Evolutionary conservation across 2,329 filamentous ascomycete species (phyloP).

Genomic region (Xylariaceae sp.): DNA sequence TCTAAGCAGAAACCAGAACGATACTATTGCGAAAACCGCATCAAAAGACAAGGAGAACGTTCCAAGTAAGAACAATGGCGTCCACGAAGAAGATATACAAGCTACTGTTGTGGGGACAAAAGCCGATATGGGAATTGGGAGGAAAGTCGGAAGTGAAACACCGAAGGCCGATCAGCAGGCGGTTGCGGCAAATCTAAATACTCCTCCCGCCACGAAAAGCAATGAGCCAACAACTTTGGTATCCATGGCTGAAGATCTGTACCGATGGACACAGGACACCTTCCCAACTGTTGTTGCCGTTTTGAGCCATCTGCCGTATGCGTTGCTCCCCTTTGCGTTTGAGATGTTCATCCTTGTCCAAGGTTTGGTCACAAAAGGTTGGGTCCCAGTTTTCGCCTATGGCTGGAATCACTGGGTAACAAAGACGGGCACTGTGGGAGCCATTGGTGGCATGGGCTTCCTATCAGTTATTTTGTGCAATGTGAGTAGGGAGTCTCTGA

Average conservation of each 20-base stretch:
- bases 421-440: slow-evolving; percentile 65
- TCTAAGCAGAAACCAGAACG: not conserved
- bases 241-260: slow-evolving; percentile 43
- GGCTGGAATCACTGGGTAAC: slow-evolving; percentile 71
- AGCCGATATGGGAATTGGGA: too few species aligned
- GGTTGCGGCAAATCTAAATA: not conserved
- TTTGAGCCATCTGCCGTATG: slow-evolving; percentile 60
- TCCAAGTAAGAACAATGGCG: too few species aligned
- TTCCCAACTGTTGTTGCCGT: slow-evolving; percentile 68
- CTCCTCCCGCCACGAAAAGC: not conserved
- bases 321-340: slow-evolving; percentile 67
- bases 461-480: slow-evolving; percentile 68
- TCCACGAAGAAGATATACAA: too few species aligned
- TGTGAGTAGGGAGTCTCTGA: slow-evolving; percentile 46
- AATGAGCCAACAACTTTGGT: slow-evolving; percentile 43
- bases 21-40: not conserved
- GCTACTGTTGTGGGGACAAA: too few species aligned
- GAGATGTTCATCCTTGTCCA: slow-evolving; percentile 74
- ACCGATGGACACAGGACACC: slow-evolving; percentile 62
- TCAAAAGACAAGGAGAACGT: too few species aligned
- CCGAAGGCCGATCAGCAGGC: not conserved
- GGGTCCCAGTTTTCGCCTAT: slow-evolving; percentile 68
- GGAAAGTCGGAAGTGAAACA: too few species aligned
- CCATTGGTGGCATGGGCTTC: slow-evolving; percentile 69
- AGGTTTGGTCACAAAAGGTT: slow-evolving; percentile 67